These are phyloP conservation scores for Pisolithus thermaeus DNA, from an alignment of 1,284 basidiomycete genomes.

Conservation along the genomic window DNA sequence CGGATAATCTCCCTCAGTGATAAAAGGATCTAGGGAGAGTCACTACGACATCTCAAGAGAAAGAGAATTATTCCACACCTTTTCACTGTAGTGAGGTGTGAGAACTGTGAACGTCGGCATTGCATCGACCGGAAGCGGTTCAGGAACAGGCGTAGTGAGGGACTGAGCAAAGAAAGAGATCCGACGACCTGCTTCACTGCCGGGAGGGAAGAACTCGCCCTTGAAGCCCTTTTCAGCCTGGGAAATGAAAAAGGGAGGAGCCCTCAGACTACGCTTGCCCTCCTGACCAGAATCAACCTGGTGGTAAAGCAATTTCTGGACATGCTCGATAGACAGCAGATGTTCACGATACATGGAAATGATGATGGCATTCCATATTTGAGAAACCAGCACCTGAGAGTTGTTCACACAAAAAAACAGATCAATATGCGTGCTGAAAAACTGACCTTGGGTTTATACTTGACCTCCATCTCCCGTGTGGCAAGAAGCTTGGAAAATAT, in stretches of 20 bases:
- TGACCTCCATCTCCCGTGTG: constrained; percentile 89
- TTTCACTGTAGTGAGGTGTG: constrained; percentile 94
- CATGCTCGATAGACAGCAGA: constrained; percentile 91
- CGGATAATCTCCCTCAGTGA: constrained; percentile 94
- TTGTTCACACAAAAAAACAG: not conserved
- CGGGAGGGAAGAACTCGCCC: constrained; percentile 89
- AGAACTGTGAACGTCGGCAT: constrained; percentile 98
- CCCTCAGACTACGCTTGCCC: constrained; percentile 82
- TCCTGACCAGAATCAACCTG: constrained; percentile 83
- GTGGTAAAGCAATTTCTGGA: constrained; percentile 91
- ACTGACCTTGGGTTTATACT: constrained; percentile 92
- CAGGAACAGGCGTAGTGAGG: constrained; percentile 83
- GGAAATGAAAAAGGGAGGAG: constrained; percentile 92
- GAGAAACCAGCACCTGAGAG: constrained; percentile 82
- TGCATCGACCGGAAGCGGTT: constrained; percentile 87
- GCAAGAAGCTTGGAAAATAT: constrained; percentile 93
- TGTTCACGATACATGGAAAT: constrained; percentile 99
- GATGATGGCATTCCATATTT: constrained; percentile 98
- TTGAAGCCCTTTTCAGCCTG: constrained; percentile 81
- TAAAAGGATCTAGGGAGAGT: constrained; percentile 62
- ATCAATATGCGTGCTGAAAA: not conserved
- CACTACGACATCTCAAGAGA: not conserved
- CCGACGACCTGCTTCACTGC: constrained; percentile 88
- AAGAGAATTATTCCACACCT: constrained; percentile 40
- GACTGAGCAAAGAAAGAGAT: constrained; percentile 98